Conservation (phyloP, 305 asterid genomes). For the Fraxinus floribunda region DNA sequence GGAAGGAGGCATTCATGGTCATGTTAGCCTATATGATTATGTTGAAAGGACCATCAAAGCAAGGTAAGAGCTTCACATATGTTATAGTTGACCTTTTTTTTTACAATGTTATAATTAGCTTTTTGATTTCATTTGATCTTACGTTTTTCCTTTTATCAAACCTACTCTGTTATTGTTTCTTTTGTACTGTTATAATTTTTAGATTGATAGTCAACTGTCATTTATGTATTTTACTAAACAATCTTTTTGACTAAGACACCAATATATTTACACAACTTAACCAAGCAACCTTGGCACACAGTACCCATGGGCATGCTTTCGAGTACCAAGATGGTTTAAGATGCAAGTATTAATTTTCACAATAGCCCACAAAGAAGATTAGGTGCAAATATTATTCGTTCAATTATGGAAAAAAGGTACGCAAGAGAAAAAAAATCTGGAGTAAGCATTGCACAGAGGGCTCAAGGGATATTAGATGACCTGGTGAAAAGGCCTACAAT, state of each 20-base stretch:
- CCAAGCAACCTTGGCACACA: not conserved
- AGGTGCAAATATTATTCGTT: not conserved
- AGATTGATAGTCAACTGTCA: not conserved
- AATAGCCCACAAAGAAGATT: not conserved
- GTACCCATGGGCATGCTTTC: not conserved
- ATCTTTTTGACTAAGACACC: not conserved
- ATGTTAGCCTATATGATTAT: slow-evolving; percentile 68
- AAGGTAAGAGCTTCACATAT: slow-evolving; percentile 50
- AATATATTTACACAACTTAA: not conserved
- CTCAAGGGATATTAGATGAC: not conserved
- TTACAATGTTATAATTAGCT: not conserved
- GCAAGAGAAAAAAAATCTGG: not conserved
- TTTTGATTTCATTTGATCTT: not conserved
- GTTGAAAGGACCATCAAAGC: slow-evolving; percentile 73
- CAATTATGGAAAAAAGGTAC: not conserved
- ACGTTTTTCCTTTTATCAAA: not conserved
- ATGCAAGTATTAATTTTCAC: not conserved
- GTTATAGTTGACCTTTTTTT: not conserved
- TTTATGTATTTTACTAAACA: not conserved
- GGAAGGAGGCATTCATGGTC: slow-evolving; percentile 91
- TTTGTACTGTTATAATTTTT: not conserved
- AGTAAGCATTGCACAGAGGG: not conserved
- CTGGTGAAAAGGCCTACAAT: not conserved
- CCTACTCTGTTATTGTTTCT: not conserved
- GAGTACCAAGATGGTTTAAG: not conserved